phyloP scores from a whole-genome alignment of 208 protist species.

The Naegleria gruberi region DNA sequence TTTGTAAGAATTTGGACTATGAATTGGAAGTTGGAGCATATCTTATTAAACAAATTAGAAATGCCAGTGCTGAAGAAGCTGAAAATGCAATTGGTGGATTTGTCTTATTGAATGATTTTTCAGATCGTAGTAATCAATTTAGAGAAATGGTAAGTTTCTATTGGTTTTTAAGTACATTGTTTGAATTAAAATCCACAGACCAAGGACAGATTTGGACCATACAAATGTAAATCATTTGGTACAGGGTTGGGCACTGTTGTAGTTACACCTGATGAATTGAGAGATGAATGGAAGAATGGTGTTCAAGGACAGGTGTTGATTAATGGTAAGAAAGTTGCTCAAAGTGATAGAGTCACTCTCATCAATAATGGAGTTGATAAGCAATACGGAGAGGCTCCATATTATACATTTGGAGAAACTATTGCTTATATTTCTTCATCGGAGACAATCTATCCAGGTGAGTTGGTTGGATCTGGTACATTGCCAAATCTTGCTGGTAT shows the following conservation, averaged over 20 bases:
- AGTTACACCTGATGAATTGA: slow-evolving; percentile 5
- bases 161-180: not conserved
- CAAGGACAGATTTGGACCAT: not conserved
- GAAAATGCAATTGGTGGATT: not conserved
- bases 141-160: not conserved
- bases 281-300: not conserved
- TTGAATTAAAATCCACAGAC: not conserved
- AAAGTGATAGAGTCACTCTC: not conserved
- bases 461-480: not conserved
- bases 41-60: not conserved
- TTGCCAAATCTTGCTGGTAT: not conserved
- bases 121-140: not conserved
- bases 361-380: not conserved
- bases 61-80: not conserved
- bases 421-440: not conserved
- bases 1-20: not conserved
- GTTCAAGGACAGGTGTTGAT: not conserved
- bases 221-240: not conserved
- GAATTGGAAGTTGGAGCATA: not conserved
- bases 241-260: not conserved
- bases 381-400: not conserved
- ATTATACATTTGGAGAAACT: not conserved
- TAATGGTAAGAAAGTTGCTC: not conserved
- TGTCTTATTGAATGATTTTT: slow-evolving; percentile 15
- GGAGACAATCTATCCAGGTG: not conserved